These are phyloP conservation scores for Parascedosporium putredinis DNA, from an alignment of 2,329 filamentous ascomycete genomes.

Conservation along the genomic window DNA sequence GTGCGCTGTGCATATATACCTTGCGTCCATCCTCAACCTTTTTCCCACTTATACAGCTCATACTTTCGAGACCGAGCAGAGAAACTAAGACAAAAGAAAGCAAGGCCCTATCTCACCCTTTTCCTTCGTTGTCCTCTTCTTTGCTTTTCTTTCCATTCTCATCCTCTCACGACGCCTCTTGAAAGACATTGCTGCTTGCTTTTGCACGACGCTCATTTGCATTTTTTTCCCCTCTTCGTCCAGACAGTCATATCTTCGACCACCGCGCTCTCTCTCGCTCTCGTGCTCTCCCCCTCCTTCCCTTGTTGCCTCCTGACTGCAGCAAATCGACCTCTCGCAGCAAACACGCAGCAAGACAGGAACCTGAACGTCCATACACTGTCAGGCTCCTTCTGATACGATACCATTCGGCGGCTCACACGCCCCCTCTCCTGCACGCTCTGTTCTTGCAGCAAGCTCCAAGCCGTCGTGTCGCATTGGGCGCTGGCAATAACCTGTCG, in stretches of 20 bases:
- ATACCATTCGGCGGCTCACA: background rate
- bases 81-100: background rate
- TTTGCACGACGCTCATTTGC: background rate
- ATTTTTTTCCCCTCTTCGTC: background rate
- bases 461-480: background rate
- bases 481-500: background rate
- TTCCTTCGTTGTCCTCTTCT: background rate
- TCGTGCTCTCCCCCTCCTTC: too few relatives aligned
- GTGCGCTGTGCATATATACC: conserved; percentile 5
- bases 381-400: background rate
- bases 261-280: background rate
- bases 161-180: background rate
- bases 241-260: background rate
- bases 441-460: background rate
- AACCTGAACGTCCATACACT: background rate
- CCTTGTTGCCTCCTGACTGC: too few relatives aligned
- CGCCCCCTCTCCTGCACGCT: background rate
- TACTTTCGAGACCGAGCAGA: background rate
- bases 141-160: background rate
- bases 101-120: background rate
- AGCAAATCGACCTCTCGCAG: background rate
- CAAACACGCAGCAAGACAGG: background rate
- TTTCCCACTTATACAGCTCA: background rate
- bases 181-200: background rate
- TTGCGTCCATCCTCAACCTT: background rate